These are phyloP conservation scores for Tylopilus sp. DNA, from an alignment of 768 basidiomycete genomes.

Conservation along the genomic window DNA sequence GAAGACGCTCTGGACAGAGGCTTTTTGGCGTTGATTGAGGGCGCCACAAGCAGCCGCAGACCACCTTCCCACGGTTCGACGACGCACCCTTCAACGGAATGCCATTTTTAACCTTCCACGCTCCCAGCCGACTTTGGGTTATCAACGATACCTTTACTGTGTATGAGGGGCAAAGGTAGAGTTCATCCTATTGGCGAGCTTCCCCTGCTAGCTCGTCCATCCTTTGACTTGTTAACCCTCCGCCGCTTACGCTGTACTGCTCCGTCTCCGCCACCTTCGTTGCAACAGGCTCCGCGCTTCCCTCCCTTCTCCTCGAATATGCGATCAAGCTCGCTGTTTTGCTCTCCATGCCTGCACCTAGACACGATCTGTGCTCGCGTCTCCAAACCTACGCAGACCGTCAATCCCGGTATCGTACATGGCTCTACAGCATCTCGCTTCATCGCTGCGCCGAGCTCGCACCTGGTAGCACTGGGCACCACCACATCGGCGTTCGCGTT, in stretches of 20 bases:
- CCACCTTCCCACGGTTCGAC: too few species aligned
- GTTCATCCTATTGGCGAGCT: conserved; percentile 46
- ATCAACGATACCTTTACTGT: too few species aligned
- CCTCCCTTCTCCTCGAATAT: conserved; percentile 51
- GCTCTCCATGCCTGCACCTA: conserved; percentile 73
- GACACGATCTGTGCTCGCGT: conserved; percentile 76
- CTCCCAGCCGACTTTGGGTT: too few species aligned
- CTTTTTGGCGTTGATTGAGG: too few species aligned
- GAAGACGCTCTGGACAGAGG: too few species aligned
- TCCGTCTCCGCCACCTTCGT: conserved; percentile 49
- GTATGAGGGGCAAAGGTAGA: too few species aligned
- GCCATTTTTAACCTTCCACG: too few species aligned
- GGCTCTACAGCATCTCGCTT: conserved; percentile 74
- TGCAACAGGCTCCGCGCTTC: conserved; percentile 55
- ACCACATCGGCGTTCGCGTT: conserved; percentile 40
- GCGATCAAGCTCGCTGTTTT: conserved; percentile 73
- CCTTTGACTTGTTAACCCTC: conserved; percentile 74
- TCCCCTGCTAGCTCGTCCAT: conserved; percentile 66
- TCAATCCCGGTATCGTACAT: conserved; percentile 64
- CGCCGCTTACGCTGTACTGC: conserved; percentile 65
- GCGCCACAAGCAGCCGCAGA: too few species aligned
- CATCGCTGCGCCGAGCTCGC: conserved; percentile 66
- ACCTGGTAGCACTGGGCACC: conserved; percentile 20
- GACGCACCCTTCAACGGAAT: too few species aligned
- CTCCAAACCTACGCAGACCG: conserved; percentile 77